phyloP scores from a whole-genome alignment of 2,329 filamentous ascomycete species.

The Neonectria magnoliae region DNA sequence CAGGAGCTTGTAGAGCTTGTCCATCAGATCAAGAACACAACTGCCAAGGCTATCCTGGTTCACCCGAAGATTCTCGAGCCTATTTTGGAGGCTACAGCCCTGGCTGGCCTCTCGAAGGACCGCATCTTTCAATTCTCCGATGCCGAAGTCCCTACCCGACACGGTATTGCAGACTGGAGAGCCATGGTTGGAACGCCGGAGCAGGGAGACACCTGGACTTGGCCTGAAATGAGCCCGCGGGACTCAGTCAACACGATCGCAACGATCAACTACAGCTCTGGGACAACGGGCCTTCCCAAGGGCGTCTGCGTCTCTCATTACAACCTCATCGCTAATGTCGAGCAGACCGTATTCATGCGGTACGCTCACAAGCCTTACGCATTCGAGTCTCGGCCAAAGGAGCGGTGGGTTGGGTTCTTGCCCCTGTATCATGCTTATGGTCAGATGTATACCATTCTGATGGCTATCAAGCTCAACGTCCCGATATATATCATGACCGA shows the following conservation, averaged over 20 bases:
- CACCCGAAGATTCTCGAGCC: conserved; percentile 58
- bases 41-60: conserved; percentile 59
- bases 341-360: conserved; percentile 59
- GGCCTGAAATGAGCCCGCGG: conserved; percentile 50
- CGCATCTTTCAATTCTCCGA: conserved; percentile 62
- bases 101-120: conserved; percentile 51
- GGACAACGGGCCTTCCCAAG: conserved; percentile 63
- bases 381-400: conserved; percentile 50
- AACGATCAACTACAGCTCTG: conserved; percentile 62
- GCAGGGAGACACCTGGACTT: conserved; percentile 51
- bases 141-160: conserved; percentile 37
- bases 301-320: conserved; percentile 60
- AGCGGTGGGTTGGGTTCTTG: conserved; percentile 67
- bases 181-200: conserved; percentile 48
- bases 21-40: conserved; percentile 62
- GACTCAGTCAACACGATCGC: conserved; percentile 50
- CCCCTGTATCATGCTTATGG: conserved; percentile 73
- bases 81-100: conserved; percentile 54
- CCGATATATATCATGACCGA: conserved; percentile 67
- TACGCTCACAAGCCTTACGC: conserved; percentile 50
- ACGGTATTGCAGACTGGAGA: conserved; percentile 55
- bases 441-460: conserved; percentile 62
- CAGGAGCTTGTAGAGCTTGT: conserved; percentile 53
- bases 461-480: conserved; percentile 54
- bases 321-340: conserved; percentile 60